Conservation (phyloP, 1,284 basidiomycete species). For the Sporisorium scitamineum region DNA sequence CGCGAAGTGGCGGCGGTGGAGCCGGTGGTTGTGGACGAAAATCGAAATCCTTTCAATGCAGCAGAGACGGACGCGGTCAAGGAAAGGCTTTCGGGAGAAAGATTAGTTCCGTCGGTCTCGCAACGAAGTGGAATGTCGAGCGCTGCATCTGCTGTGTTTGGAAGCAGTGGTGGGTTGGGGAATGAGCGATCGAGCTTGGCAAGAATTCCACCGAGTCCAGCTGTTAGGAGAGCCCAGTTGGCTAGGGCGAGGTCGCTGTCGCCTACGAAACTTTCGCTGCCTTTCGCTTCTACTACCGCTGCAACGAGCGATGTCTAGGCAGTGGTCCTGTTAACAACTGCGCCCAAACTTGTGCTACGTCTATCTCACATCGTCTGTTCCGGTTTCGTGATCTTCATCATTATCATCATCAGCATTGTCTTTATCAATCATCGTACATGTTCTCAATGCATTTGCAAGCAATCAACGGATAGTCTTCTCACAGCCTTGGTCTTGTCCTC, state of each 20-base stretch:
- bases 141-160: constrained; percentile 3
- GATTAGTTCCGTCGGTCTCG: background rate
- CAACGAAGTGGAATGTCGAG: constrained; percentile 10
- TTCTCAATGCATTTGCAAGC: background rate
- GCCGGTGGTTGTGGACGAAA: constrained; percentile 10
- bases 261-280: constrained; percentile 13
- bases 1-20: background rate
- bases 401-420: background rate
- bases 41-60: constrained; percentile 23
- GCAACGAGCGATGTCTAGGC: background rate
- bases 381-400: background rate
- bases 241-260: constrained; percentile 38
- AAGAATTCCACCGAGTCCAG: constrained; percentile 43
- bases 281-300: background rate
- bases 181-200: background rate
- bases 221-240: constrained; percentile 44
- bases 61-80: background rate
- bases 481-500: no score
- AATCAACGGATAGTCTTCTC: background rate
- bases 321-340: no score
- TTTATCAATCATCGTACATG: background rate
- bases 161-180: background rate
- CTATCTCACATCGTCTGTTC: background rate
- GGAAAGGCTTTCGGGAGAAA: background rate
- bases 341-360: background rate